Percentiles rank a stretch among this genome's conserved stretches.
Conservation (phyloP, 768 basidiomycete species). For the Pulveroboletus frians region DNA sequence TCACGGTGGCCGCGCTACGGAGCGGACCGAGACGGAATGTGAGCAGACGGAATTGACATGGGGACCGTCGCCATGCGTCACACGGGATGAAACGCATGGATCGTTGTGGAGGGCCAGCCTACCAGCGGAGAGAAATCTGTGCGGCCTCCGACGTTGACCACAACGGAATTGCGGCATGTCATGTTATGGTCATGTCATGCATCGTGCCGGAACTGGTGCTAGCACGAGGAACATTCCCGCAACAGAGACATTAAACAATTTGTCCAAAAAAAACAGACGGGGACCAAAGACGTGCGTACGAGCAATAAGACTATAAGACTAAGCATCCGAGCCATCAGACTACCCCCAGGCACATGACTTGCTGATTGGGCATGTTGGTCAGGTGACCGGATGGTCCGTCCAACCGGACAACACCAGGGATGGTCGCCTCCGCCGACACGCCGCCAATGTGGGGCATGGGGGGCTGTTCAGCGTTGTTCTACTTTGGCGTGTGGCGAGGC, state of each 20-base stretch:
- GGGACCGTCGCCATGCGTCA: slow-evolving; percentile 11
- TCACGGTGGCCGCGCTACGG: slow-evolving; percentile 6
- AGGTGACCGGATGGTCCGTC: slow-evolving; percentile 4
- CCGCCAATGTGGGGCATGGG: slow-evolving; percentile 23
- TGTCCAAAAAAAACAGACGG: no score
- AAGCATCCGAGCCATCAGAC: no score
- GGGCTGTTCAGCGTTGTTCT: slow-evolving; percentile 15
- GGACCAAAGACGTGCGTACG: no score
- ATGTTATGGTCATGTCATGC: neutral
- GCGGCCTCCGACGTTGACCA: neutral
- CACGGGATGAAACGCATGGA: slow-evolving; percentile 1
- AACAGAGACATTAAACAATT: neutral
- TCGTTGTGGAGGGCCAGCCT: neutral
- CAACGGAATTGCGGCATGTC: neutral
- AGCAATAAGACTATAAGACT: no score
- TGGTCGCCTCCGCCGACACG: slow-evolving; percentile 20
- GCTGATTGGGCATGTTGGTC: slow-evolving; percentile 8
- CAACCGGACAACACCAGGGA: slow-evolving; percentile 20
- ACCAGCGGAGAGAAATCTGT: neutral
- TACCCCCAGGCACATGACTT: slow-evolving; percentile 19
- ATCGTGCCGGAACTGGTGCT: slow-evolving; percentile 8
- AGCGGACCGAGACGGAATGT: slow-evolving; percentile 16
- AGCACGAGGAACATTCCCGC: slow-evolving; percentile 10
- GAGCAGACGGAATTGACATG: slow-evolving; percentile 10
- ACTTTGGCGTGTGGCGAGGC: slow-evolving; percentile 5